These are phyloP conservation scores for Fonsecaea multimorphosa DNA, from an alignment of 2,329 filamentous ascomycete species.

Conservation along the genomic window DNA sequence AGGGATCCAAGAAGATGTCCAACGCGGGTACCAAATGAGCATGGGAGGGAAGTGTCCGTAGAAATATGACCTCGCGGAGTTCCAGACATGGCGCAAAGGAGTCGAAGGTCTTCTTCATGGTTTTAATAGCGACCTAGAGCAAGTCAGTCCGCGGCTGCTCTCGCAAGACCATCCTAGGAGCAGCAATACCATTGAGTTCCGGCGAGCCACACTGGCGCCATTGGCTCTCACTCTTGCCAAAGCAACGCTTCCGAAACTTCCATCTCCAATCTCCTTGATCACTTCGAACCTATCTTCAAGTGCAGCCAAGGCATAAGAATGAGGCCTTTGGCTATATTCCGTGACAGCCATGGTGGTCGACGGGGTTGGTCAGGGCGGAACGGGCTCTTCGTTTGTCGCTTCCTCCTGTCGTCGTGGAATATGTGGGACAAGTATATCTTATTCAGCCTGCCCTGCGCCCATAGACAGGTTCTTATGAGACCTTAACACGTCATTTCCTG, in stretches of 20 bases:
- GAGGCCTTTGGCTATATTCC: slow-evolving; percentile 73
- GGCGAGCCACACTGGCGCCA: slow-evolving; percentile 83
- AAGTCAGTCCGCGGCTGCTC: slow-evolving; percentile 30
- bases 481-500: slow-evolving; percentile 34
- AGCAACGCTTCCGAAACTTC: slow-evolving; percentile 95
- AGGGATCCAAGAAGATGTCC: slow-evolving; percentile 97
- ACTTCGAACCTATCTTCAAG: slow-evolving; percentile 96
- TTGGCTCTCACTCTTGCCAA: slow-evolving; percentile 90
- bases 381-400: not conserved
- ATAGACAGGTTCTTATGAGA: slow-evolving; percentile 13
- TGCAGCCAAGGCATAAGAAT: slow-evolving; percentile 62
- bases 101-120: slow-evolving; percentile 99
- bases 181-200: slow-evolving; percentile 81
- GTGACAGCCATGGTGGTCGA: slow-evolving; percentile 75
- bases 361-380: not conserved
- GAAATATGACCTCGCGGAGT: slow-evolving; percentile 94
- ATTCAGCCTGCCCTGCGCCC: slow-evolving; percentile 23
- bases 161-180: not conserved
- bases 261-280: slow-evolving; percentile 97
- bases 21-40: slow-evolving; percentile 94
- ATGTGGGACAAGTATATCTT: slow-evolving; percentile 9
- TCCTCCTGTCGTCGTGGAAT: slow-evolving; percentile 6
- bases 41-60: slow-evolving; percentile 85
- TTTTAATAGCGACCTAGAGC: slow-evolving; percentile 91
- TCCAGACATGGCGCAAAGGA: slow-evolving; percentile 89